phyloP scores from a whole-genome alignment of 140 eudicot genomes.

The Erigeron philadelphicus region DNA sequence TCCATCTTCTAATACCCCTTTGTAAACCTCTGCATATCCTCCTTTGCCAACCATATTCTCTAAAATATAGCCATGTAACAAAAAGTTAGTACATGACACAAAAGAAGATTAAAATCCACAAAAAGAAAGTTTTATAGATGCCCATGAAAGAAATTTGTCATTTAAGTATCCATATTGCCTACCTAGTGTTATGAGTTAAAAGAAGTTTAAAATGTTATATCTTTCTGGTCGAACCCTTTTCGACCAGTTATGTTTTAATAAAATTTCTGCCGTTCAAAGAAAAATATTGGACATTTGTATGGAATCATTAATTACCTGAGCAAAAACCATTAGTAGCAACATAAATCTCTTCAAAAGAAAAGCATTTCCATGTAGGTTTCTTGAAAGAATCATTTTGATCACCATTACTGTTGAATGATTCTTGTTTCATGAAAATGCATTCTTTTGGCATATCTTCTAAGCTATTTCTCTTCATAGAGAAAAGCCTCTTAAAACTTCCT shows the following conservation, averaged over 20 bases:
- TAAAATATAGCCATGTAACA: constrained; percentile 35
- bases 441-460: constrained; percentile 52
- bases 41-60: constrained; percentile 95
- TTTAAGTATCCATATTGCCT: constrained; percentile 5
- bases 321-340: constrained; percentile 73
- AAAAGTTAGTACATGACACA: constrained; percentile 6
- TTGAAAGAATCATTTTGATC: constrained; percentile 35
- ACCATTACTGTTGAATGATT: constrained; percentile 28
- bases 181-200: background rate
- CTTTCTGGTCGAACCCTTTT: no score
- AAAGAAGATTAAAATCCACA: constrained; percentile 16
- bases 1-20: constrained; percentile 67
- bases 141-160: constrained; percentile 19
- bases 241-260: no score
- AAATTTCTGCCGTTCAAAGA: no score
- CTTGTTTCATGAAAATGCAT: constrained; percentile 34
- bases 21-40: constrained; percentile 96
- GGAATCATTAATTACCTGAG: constrained; percentile 44
- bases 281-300: background rate
- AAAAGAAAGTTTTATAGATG: constrained; percentile 4
- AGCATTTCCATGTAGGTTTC: constrained; percentile 86
- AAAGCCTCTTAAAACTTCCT: constrained; percentile 78
- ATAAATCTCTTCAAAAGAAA: constrained; percentile 67
- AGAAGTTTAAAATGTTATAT: background rate
- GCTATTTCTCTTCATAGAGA: constrained; percentile 60